Base-by-base conservation (phyloP, 1,139 yeast genomes). In the Yamadazyma epiphylla region DNA sequence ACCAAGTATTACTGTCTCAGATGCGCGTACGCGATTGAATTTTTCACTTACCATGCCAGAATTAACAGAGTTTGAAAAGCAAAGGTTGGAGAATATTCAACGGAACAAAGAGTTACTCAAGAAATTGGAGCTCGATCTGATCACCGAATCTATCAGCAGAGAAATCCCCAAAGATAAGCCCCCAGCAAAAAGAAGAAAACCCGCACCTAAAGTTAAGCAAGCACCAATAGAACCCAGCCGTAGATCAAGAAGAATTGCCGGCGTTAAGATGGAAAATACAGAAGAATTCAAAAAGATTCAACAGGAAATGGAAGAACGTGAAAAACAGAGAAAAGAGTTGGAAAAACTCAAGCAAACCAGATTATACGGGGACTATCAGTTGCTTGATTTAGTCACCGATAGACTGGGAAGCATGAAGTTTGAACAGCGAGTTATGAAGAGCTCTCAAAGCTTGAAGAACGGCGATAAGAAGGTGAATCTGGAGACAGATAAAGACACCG, bases 211-310 rank as follows among this genome's bases (percentile, higher is more conserved):
- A 44, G 43, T 48, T 2, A 55, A 53, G 33, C 46, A 38, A 16
- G 60, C 57, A 19, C 54, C 56, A 2, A 39, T 50, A 3, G 56
- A 60, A 25, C 85, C 88, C 0, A 60, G 76, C 3, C 64, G 87
- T 53, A 62, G 85, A 41, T 80, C 88, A 0, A 64, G 80, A 37
- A 62, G 91, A 42, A 45, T 81, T 22, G 83, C 83, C 2, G 89
- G 89, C 1, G 74, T 78, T 3, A 62, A 64, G 36, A 53, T 64
- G 25, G 59, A 60, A 26, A 56, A 66, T 34, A 57, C 67, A 2
- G 67, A 59, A 31, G 74, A 56, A 40, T 55, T 39, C 37, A 41
- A 47, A 48, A 58, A 42, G 36, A 41, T 53, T 39, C 56, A 51
- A 43, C 62, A 56, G 30, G 63, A 67, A 36, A 45, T 57, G 36